Evolutionary conservation across 1,284 basidiomycete species (phyloP), one percentile per base, ranked within the genome.

Genomic region (Coniferiporia weirii): DNA sequence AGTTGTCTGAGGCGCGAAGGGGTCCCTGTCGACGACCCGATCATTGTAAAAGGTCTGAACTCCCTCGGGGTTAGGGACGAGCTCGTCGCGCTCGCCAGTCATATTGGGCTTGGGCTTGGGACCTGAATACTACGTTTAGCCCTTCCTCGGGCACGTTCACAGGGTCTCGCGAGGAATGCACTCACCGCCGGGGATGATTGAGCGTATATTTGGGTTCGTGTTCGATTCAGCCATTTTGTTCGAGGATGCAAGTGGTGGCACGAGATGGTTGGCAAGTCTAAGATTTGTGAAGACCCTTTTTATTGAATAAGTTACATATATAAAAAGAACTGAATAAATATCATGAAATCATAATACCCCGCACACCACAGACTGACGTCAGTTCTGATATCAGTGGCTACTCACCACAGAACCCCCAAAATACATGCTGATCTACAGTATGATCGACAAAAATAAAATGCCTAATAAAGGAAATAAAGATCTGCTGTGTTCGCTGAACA

Each of bases 21-120:
- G 61, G 52, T 65, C 64, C 40, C 15, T 43, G 60, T 66, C 61
- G 35, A 66, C 56, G 36, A 64, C 59, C 19, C 56, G 57, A 44
- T 62, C 63, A 40, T 52, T 17, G 15, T 17, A 46, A 48, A 59
- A 61, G 34, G 56, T 57, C 10, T 34, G 47, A 10, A 57, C 56
- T 6, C 54, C 54, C 0, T 60, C 54, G 56, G 59, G 53, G 47
- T 36, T 56, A 22, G 13, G 4, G 19, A 38, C 27, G 20, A 60
- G 53, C 40, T 61, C 35, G 44, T 60, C 58, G 52, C 52, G 58
- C 22, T 54, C 53, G 15, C 53, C 58, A n/a, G 52, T 55, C 13
- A 35, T 12, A 35, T 55, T 60, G 17, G 58, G 52, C 17, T 54
- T 36, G 9, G 34, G 51, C 32, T 38, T 22, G 1, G 52, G 58